phyloP scores from a whole-genome alignment of 2,329 filamentous ascomycete genomes.

The Colletotrichum sp. region DNA sequence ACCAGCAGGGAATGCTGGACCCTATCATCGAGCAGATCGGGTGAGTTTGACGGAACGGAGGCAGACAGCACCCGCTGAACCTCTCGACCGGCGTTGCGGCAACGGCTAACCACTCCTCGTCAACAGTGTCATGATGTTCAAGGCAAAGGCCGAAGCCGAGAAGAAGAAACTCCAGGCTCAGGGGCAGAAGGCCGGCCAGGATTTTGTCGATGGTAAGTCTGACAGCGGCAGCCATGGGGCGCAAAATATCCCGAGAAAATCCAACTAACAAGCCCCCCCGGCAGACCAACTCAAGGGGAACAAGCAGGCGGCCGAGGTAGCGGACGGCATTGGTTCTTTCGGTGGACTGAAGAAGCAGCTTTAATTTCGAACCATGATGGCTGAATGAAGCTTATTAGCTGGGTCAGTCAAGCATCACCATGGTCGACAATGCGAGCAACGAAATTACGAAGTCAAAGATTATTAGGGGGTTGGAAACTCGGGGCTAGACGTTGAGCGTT shows the following conservation, averaged over 20 bases:
- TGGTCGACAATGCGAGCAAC: neutral
- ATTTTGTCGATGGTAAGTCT: slow-evolving; percentile 37
- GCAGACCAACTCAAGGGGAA: slow-evolving; percentile 39
- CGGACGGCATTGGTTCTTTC: slow-evolving; percentile 29
- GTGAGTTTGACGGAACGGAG: neutral
- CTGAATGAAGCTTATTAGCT: neutral
- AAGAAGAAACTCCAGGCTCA: slow-evolving; percentile 40
- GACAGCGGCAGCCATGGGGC: neutral
- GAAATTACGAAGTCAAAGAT: neutral
- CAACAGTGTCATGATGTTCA: slow-evolving; percentile 35
- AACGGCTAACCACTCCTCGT: neutral
- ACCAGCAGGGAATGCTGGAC: slow-evolving; percentile 40
- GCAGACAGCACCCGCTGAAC: neutral
- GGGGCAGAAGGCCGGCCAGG: slow-evolving; percentile 41
- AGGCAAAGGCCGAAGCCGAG: slow-evolving; percentile 44
- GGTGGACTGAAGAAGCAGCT: slow-evolving; percentile 34
- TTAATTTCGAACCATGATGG: neutral
- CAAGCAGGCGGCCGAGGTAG: slow-evolving; percentile 35
- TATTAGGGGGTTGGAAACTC: neutral
- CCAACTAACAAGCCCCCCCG: neutral
- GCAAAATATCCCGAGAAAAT: neutral
- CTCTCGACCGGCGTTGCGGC: neutral
- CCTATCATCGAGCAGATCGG: slow-evolving; percentile 40
- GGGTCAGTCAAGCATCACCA: neutral
- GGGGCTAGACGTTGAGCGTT: neutral